Base-by-base conservation (phyloP, 2,329 filamentous ascomycete genomes). In the Huntiella moniliformis region DNA sequence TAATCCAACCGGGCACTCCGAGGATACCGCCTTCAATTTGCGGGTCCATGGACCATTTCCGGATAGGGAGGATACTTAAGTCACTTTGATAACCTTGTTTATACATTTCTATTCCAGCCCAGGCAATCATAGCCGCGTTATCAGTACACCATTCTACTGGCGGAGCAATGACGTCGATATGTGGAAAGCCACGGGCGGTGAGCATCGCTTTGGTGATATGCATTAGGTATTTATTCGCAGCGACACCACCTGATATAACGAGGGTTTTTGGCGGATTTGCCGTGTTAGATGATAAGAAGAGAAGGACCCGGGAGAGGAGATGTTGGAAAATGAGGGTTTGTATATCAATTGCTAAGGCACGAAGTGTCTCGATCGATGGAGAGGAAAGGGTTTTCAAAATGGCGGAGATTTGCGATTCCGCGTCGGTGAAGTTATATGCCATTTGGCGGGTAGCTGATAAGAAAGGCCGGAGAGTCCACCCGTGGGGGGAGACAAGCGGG, bases 51-150 rank as follows among this genome's bases (percentile, higher is more conserved):
- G 76, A 67, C 86, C 86, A 94, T 57, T 77, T 82, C 40, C 70
- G 67, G 39, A 81, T 57, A 2, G 78, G 70, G 40, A 69, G 58
- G 47, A 78, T 70, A 17, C 64, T 67, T 47, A 87, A 56, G 15
- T 72, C 69, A 6, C 75, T 79, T 49, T 66, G 62, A 67, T 74
- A 87, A 0, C 88, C 87, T 1, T 73, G 74, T 59, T 82, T 71
- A 56, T 73, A 95, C 87, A 98, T 95, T 62, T 96, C 87, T 53
- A 87, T 71, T 0, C 81, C 91, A 1, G 87, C 70, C 88, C 91
- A 96, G 1, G 81, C 88, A 58, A 96, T 87, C 91, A 98, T 98
- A 41, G 86, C 84, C 10, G 91, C 91, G 60, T 98, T 96, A 56
- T 98, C 91, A 0, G 85, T 95, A 57, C 91, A 96, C 45, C 88